These are phyloP conservation scores for Tubosaeta brunneosetosa DNA, from an alignment of 768 basidiomycete species.

Conservation along the genomic window DNA sequence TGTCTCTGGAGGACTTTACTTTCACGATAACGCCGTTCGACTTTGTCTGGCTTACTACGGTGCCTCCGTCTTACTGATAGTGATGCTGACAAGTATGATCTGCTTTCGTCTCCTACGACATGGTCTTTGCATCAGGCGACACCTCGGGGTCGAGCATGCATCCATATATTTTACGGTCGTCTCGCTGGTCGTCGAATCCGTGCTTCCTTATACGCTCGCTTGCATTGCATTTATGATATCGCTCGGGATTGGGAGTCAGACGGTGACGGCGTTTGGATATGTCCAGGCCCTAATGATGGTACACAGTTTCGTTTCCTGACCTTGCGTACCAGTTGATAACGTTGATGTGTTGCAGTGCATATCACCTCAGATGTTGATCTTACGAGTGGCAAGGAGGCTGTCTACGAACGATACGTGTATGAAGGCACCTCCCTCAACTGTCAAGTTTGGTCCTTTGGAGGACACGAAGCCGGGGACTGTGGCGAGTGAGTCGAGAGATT, in stretches of 20 bases:
- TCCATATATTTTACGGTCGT: constrained; percentile 4
- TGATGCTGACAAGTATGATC: constrained; percentile 7
- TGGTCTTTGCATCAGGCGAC: not conserved
- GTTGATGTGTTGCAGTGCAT: constrained; percentile 4
- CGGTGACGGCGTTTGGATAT: not conserved
- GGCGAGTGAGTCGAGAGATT: too few relatives aligned
- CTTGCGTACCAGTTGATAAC: too few relatives aligned
- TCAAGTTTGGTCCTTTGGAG: constrained; percentile 6
- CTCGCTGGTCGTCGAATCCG: constrained; percentile 11
- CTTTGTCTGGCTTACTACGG: constrained; percentile 4
- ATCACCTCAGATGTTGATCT: constrained; percentile 15
- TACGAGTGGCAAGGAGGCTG: constrained; percentile 8
- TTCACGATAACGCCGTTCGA: not conserved
- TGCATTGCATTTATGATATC: constrained; percentile 5
- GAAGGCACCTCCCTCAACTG: not conserved
- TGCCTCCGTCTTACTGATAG: not conserved
- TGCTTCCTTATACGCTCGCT: constrained; percentile 10
- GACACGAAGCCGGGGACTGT: not conserved
- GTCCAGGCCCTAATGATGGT: constrained; percentile 7
- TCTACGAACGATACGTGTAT: constrained; percentile 2
- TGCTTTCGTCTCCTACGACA: constrained; percentile 8
- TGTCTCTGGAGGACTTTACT: not conserved
- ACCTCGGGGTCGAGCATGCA: constrained; percentile 4
- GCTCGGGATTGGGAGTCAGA: not conserved
- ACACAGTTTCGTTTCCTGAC: not conserved